phyloP scores from a whole-genome alignment of 495 filamentous ascomycete species.

The Trichoderma asperelloides region DNA sequence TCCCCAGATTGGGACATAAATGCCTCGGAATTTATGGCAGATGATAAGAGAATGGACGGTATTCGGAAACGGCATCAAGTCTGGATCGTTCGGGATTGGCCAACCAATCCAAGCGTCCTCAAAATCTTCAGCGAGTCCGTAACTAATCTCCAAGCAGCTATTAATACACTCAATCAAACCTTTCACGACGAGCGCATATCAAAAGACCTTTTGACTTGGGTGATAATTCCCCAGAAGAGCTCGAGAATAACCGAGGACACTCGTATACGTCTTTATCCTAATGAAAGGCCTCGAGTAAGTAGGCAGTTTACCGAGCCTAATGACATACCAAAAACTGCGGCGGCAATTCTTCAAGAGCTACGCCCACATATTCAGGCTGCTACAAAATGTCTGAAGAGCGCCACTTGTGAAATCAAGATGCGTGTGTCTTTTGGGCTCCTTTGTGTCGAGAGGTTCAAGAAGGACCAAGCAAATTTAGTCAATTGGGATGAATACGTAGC shows the following conservation, averaged over 20 bases:
- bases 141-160: background rate
- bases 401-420: slow-evolving; percentile 25
- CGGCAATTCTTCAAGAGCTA: background rate
- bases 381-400: background rate
- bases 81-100: background rate
- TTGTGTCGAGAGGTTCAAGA: slow-evolving; percentile 36
- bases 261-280: background rate
- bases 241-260: background rate
- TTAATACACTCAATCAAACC: background rate
- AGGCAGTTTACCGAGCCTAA: background rate
- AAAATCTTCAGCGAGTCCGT: background rate
- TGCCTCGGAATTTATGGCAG: background rate
- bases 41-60: background rate
- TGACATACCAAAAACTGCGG: background rate
- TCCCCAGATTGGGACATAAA: background rate
- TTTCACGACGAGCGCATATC: background rate
- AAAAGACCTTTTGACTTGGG: background rate
- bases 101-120: background rate
- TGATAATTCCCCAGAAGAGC: background rate
- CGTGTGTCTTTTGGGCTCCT: slow-evolving; percentile 49
- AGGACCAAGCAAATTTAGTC: slow-evolving; percentile 24
- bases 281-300: background rate
- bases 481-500: slow-evolving; percentile 40
- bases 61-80: background rate
- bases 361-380: background rate